Conservation (phyloP, 768 basidiomycete genomes). For the Leccinellum rugosiceps region DNA sequence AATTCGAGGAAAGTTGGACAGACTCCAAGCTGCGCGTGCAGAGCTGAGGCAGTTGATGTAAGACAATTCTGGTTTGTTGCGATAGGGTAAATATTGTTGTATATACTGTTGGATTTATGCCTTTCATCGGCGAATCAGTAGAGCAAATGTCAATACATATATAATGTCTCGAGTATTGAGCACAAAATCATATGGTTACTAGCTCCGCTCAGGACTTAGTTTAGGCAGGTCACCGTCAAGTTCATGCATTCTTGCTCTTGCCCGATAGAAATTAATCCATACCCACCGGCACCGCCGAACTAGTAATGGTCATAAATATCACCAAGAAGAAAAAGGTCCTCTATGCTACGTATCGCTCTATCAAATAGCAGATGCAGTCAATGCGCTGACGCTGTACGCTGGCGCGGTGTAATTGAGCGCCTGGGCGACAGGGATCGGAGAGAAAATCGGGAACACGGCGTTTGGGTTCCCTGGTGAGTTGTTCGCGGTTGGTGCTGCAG, state of each 20-base stretch:
- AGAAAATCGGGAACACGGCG: not conserved
- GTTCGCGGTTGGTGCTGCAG: not conserved
- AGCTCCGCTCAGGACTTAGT: too few relatives aligned
- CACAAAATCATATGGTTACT: not conserved
- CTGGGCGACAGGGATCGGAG: slow-evolving; percentile 11
- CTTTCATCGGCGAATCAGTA: not conserved
- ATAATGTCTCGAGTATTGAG: not conserved
- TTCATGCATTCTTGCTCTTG: not conserved
- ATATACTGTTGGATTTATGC: not conserved
- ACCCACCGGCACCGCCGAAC: not conserved
- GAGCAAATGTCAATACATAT: not conserved
- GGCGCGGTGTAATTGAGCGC: slow-evolving; percentile 54
- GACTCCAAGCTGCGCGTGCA: slow-evolving; percentile 43
- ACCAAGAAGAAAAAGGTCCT: not conserved
- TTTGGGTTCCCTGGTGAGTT: not conserved
- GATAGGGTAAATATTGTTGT: not conserved
- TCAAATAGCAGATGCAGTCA: slow-evolving; percentile 3
- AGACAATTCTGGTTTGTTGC: not conserved
- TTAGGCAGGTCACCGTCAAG: not conserved
- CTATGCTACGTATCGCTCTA: not conserved
- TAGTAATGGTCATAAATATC: not conserved
- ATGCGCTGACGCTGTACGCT: slow-evolving; percentile 37
- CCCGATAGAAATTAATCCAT: not conserved
- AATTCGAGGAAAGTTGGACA: slow-evolving; percentile 47
- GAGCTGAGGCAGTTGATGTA: slow-evolving; percentile 32